phyloP scores from a whole-genome alignment of 257 asterid species.

The Nicotiana attenuata region DNA sequence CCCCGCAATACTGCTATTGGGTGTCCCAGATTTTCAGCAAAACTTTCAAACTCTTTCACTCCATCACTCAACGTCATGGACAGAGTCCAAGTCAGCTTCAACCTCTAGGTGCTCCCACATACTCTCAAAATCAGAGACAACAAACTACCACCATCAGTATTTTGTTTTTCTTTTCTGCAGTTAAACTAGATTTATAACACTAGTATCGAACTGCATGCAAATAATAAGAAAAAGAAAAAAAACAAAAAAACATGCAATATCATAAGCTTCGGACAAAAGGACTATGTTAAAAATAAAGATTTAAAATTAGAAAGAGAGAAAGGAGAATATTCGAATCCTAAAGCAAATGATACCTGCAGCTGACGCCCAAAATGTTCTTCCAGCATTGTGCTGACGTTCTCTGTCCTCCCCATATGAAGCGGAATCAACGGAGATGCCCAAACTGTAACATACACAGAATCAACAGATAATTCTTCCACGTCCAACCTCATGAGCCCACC shows the following conservation, averaged over 20 bases:
- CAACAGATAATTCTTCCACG: slow-evolving; percentile 58
- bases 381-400: slow-evolving; percentile 50
- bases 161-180: not conserved
- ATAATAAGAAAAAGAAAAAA: not conserved
- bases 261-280: not conserved
- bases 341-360: slow-evolving; percentile 45
- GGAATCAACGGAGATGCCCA: slow-evolving; percentile 88
- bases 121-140: not conserved
- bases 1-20: not conserved
- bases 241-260: not conserved
- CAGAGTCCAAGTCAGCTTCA: not conserved
- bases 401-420: slow-evolving; percentile 85
- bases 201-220: not conserved
- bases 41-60: not conserved
- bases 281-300: not conserved
- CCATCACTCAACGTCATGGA: not conserved
- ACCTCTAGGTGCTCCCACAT: not conserved
- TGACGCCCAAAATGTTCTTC: slow-evolving; percentile 79
- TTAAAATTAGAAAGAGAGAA: not conserved
- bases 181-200: not conserved
- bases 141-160: not conserved
- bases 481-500: slow-evolving; percentile 82
- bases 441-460: slow-evolving; percentile 68
- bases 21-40: not conserved
- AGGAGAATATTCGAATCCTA: not conserved